A percentile compares a stretch with the other conserved stretches of the same genome.
phyloP scores from a whole-genome alignment of 108 stramenopile species.

The Cyclostephanos tholiformis region DNA sequence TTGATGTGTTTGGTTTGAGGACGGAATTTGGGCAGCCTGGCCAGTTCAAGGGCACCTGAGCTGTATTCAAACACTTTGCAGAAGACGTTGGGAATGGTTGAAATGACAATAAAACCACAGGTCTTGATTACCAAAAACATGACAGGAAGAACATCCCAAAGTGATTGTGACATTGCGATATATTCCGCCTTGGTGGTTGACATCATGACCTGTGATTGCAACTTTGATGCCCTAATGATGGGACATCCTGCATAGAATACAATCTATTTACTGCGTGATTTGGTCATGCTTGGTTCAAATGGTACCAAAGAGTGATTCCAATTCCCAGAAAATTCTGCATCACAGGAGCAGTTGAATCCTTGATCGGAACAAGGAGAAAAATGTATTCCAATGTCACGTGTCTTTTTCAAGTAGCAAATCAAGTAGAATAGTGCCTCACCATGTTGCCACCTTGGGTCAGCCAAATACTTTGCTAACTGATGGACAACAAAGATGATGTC shows the following conservation, averaged over 20 bases:
- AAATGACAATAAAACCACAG: slow-evolving; percentile 10
- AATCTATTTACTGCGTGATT: slow-evolving; percentile 2
- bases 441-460: slow-evolving; percentile 14
- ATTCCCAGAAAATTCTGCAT: slow-evolving; percentile 3
- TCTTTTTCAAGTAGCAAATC: slow-evolving; percentile 17
- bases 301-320: neutral
- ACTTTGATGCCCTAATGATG: neutral
- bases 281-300: neutral
- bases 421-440: slow-evolving; percentile 15
- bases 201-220: neutral
- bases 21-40: slow-evolving; percentile 32
- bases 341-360: slow-evolving; percentile 2
- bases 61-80: slow-evolving; percentile 52
- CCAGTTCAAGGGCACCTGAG: slow-evolving; percentile 28
- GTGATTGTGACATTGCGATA: neutral
- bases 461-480: neutral
- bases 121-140: neutral
- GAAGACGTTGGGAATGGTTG: slow-evolving; percentile 11
- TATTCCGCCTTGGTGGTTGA: neutral
- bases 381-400: slow-evolving; percentile 14
- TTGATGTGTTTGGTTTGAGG: slow-evolving; percentile 51
- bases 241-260: slow-evolving; percentile 41
- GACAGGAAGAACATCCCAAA: neutral
- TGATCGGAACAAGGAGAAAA: neutral
- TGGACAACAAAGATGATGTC: slow-evolving; percentile 53